Evolutionary conservation across 2,329 filamentous ascomycete genomes (phyloP), one percentile per base, ranked within the genome.

Genomic region (Paracoccidioides brasiliensis): DNA sequence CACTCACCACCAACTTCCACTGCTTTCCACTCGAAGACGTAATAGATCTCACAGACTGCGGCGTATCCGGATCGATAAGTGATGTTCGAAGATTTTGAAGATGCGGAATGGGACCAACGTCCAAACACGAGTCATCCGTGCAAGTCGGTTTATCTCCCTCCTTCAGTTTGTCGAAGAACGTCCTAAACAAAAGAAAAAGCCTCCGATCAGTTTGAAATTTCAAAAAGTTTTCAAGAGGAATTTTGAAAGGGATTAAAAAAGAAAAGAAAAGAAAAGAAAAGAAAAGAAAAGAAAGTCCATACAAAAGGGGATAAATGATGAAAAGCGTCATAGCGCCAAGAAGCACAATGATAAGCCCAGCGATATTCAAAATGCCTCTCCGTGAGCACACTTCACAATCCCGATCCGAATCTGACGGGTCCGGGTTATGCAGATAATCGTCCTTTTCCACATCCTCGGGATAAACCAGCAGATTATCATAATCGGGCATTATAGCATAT

Each of bases 361-460:
- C 83, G 35, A 87, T 63, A 62, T 88, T 87, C 53, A 80, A 66
- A 9, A 84, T 60, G 46, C 83, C 84, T 72, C 84, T 74, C 59
- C 73, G 79, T 42, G 79, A 84, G 66, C 80, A 86, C 43, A 87
- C 73, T 64, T 85, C 80, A 62, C 82, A 83, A 60, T 83, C 80
- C 48, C 78, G 75, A 52, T 76, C 70, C 43, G 82, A 76, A 49
- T 86, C 83, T 53, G 78, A 77, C 1, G 82, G 80, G 63, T 84
- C 82, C 0, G 84, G 84, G 62, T 86, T 86, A 65, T 88, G 84
- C 59, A 88, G 64, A 60, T 80, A 84, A 64, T 88, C 84, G 64
- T 88, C 84, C 63, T 85, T 85, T 66, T 88, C 84, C 28, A 86
- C 80, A 64, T 87, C 84, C 66, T 86, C 82, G 0, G 84, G 84